Percentiles rank a stretch among this genome's conserved stretches.
Conservation (phyloP, 768 basidiomycete genomes). For the Boletus eberwhitei region DNA sequence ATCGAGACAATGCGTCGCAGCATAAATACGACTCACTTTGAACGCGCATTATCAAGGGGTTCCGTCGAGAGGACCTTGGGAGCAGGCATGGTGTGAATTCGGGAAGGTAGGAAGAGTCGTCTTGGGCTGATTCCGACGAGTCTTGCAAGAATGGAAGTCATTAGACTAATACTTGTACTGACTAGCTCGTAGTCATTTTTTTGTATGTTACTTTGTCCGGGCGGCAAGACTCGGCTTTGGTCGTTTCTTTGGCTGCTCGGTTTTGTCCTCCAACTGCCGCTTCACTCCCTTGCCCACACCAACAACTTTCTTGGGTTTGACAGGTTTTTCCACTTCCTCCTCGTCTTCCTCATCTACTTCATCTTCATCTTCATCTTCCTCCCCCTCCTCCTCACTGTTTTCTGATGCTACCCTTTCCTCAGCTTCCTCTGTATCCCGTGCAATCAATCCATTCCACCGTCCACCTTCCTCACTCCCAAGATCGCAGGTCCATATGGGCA, state of each 20-base stretch:
- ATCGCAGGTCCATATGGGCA: conserved; percentile 89
- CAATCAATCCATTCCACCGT: conserved; percentile 30
- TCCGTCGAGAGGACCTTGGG: conserved; percentile 53
- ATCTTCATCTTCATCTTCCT: neutral
- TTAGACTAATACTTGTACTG: neutral
- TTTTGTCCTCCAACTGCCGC: conserved; percentile 7
- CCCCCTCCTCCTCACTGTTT: neutral
- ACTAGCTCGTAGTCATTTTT: neutral
- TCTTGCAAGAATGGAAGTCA: conserved; percentile 5
- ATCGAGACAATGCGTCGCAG: neutral
- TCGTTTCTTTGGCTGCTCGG: conserved; percentile 19
- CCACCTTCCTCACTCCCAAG: conserved; percentile 48
- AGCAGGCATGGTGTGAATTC: conserved; percentile 26
- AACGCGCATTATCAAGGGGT: conserved; percentile 51
- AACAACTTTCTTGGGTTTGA: neutral
- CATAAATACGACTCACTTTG: conserved; percentile 45
- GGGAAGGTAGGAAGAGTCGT: neutral
- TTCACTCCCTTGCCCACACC: conserved; percentile 3
- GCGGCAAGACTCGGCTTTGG: neutral
- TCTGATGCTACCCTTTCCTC: neutral
- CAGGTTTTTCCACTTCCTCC: neutral
- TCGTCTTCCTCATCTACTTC: neutral
- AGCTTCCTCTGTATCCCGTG: neutral
- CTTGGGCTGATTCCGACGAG: neutral
- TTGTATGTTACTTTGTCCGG: neutral